phyloP scores from a whole-genome alignment of 2,329 filamentous ascomycete genomes.

The Claviceps paspali region DNA sequence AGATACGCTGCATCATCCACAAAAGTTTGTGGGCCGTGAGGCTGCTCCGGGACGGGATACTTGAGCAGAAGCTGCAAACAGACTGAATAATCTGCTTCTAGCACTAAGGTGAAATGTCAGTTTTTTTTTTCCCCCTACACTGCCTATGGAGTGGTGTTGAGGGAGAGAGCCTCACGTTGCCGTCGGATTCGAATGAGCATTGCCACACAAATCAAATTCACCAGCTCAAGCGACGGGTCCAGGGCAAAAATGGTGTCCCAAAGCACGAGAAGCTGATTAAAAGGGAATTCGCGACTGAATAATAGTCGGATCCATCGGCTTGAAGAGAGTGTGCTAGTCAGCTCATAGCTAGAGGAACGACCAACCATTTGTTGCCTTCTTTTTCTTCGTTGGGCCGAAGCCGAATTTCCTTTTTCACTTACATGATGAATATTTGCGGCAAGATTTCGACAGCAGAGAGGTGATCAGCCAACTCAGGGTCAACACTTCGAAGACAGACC shows the following conservation, averaged over 20 bases:
- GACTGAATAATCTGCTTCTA: conserved; percentile 76
- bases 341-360: conserved; percentile 1
- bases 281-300: conserved; percentile 86
- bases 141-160: neutral
- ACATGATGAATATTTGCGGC: conserved; percentile 96
- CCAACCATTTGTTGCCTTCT: neutral
- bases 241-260: conserved; percentile 90
- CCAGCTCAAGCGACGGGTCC: conserved; percentile 61
- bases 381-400: neutral
- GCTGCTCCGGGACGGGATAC: conserved; percentile 53
- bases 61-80: conserved; percentile 71
- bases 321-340: neutral
- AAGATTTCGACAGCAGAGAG: conserved; percentile 72
- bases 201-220: conserved; percentile 82
- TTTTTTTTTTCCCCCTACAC: neutral
- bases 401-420: conserved; percentile 14
- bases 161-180: conserved; percentile 46
- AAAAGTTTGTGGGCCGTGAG: conserved; percentile 59
- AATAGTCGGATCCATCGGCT: conserved; percentile 88
- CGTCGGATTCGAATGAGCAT: conserved; percentile 89
- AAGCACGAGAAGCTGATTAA: conserved; percentile 65
- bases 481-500: conserved; percentile 58
- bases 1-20: conserved; percentile 75
- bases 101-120: conserved; percentile 35
- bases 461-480: conserved; percentile 71